A percentile compares a stretch with the other conserved stretches of the same genome.
These are phyloP conservation scores for Termitomyces sp. DNA, from an alignment of 768 basidiomycete species.

Conservation along the genomic window DNA sequence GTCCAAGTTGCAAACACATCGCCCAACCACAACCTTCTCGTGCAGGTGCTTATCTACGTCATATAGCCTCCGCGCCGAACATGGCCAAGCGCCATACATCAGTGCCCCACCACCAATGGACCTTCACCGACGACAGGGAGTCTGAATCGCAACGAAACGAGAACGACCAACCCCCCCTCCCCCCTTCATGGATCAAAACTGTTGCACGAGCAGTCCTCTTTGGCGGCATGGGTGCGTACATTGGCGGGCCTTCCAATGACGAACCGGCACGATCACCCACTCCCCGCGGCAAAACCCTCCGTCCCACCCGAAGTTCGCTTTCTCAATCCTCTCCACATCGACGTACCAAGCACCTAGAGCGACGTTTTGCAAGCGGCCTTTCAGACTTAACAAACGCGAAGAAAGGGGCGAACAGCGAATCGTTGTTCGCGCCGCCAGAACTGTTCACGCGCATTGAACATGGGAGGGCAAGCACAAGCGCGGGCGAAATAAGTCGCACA, in stretches of 20 bases:
- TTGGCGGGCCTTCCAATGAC: conserved; percentile 34
- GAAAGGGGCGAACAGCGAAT: neutral
- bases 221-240: conserved; percentile 42
- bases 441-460: conserved; percentile 33
- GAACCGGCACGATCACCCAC: conserved; percentile 1
- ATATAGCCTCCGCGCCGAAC: conserved; percentile 61
- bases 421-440: conserved; percentile 27
- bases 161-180: conserved; percentile 50
- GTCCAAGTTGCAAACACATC: conserved; percentile 19
- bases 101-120: conserved; percentile 19
- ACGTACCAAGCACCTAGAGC: conserved; percentile 10
- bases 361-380: conserved; percentile 25
- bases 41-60: conserved; percentile 67
- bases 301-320: conserved; percentile 36
- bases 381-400: conserved; percentile 33
- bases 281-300: conserved; percentile 19
- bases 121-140: conserved; percentile 30
- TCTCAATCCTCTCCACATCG: conserved; percentile 28
- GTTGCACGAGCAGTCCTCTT: conserved; percentile 66
- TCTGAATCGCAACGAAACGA: conserved; percentile 21
- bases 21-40: conserved; percentile 43
- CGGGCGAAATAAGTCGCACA: conserved; percentile 44
- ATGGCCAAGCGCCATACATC: conserved; percentile 35
- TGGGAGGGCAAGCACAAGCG: conserved; percentile 30
- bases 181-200: conserved; percentile 66